Base-by-base conservation (phyloP, 176 grass and related monocot species). In the Cocos nucifera region DNA sequence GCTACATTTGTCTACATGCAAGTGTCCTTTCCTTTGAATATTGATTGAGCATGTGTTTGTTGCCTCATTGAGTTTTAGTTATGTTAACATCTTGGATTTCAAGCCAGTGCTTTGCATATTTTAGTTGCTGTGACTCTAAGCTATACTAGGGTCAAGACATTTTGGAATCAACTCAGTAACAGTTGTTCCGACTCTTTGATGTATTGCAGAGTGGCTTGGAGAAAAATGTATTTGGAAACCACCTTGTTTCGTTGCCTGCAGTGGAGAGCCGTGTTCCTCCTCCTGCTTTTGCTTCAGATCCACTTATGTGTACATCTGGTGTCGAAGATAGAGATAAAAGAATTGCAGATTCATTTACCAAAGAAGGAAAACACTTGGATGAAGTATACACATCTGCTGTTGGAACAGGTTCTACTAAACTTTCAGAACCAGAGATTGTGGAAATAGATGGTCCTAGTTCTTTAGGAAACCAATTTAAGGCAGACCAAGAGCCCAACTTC, bases 181-280 rank as follows among this genome's bases (percentile, higher is more conserved):
- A 14, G 35, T 44, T 44, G 35, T 44, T 44, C 10, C 1, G 10
- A 3, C 35, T 44, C 35, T 44, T 44, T 6, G 10, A 81, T 78
- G 62, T 90, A 14, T 77, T 61, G 39, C 81, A 98, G 93, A 98
- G 75, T 82, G 93, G 87, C 51, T 55, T 89, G 79, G 87, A 89
- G 81, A 98, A 85, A 73, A 98, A 89, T 67, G 79, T 98, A 65
- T 98, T 89, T 85, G 93, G 93, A 78, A 98, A 85, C 75, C 93
- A 98, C 62, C 59, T 86, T 32, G 80, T 92, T 51, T 67, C 92
- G 76, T 69, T 78, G 51, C 62, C 75, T 80, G 82, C 80, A 74
- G 76, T 53, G 22, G 93, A 85, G 57, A 72, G 55, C 12, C 27
- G 29, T 69, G 17, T 22, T 54, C 78, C 81, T 49, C 84, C 93